Evolutionary conservation across 2,329 filamentous ascomycete genomes (phyloP), one percentile per base, ranked within the genome.

Genomic region (Graphilbum ipis-grandicollis): DNA sequence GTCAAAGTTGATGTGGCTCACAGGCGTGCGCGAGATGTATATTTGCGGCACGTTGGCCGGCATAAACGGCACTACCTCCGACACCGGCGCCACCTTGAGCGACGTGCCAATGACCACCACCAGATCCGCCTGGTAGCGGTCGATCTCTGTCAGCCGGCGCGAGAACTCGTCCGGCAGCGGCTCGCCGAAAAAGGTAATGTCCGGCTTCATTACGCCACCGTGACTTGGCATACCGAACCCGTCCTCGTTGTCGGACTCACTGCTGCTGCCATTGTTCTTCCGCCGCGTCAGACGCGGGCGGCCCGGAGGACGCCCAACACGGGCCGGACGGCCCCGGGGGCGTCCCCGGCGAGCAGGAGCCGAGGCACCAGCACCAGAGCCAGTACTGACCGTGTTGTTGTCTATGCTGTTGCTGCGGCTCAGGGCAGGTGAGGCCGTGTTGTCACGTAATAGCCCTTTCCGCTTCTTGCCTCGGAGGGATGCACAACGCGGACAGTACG

Each of bases 161-260:
- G 79, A 80, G 56, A 98, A 98, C 46, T 74, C 71, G 47, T 82
- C 75, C 0, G 88, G 86, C 1, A 98, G 75, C 35, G 76, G 68
- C 59, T 98, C 90, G 47, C 88, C 88, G 50, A 96, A 96, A 62
- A 98, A 96, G 33, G 84, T 96, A 52, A 98, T 96, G 59, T 96
- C 88, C 9, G 90, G 90, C 66, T 81, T 93, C 84, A 93, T 93
- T 52, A 93, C 75, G 39, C 82, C 84, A 34, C 68, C 64, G 2
- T 75, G 73, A 29, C 80, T 71, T 45, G 76, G 66, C 50, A 77
- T 73, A 40, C 73, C 62, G 42, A 53, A 65, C 30, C 65, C 61
- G 21, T 25, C 25, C 21, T 78, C 73, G 41, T 53, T 59, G 37
- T 66, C 62, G 13, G 65, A 56, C 29, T 52, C 58, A 32, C 52